Evolutionary conservation across 2,329 filamentous ascomycete genomes (phyloP), one percentile per base, ranked within the genome.

Genomic region (Phialemoniopsis sp.): DNA sequence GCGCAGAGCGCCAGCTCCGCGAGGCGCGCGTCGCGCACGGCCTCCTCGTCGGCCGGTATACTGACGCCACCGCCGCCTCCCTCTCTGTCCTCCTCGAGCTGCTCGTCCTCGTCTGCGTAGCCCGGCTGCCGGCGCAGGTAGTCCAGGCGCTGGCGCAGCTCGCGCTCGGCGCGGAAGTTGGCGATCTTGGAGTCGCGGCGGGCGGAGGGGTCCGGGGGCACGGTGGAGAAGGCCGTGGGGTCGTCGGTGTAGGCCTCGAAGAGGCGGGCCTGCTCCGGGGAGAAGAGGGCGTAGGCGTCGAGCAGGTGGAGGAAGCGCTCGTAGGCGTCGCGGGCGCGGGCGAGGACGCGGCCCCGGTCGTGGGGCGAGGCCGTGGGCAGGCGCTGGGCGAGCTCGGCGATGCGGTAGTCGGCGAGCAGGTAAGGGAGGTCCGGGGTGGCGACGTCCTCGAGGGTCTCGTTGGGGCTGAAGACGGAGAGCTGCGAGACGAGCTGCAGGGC

Each of bases 391-490:
- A 96, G 73, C 56, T 95, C 89, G 28, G 89, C 91, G 38, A 93
- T 69, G 54, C 84, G 78, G 60, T 83, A 89, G 60, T 85, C 76
- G 45, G 90, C 77, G 16, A 89, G 75, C 45, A 98, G 75, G 60
- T 91, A 95, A 65, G 89, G 88, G 26, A 98, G 67, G 54, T 95
- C 84, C n/a, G 76, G 73, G 2, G 91, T 94, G 13, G 87, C 72
- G 26, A 96, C 68, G 64, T 98, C 93, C 45, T 98, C 93, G 30
- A 91, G 64, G 1, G 78, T 76, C 62, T 98, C 93, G 63, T 98
- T 98, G 29, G 82, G 73, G 50, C 89, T 95, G 74, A 97, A 97
- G 38, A 98, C 71, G 1, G 87, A 84, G 18, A 93, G 71, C 43
- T 80, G 73, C 48, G 79, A 71, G 47, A 87, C 79, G 40, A 87